These are phyloP conservation scores for Strigomonas galati DNA, from an alignment of 208 protist species.

Conservation along the genomic window DNA sequence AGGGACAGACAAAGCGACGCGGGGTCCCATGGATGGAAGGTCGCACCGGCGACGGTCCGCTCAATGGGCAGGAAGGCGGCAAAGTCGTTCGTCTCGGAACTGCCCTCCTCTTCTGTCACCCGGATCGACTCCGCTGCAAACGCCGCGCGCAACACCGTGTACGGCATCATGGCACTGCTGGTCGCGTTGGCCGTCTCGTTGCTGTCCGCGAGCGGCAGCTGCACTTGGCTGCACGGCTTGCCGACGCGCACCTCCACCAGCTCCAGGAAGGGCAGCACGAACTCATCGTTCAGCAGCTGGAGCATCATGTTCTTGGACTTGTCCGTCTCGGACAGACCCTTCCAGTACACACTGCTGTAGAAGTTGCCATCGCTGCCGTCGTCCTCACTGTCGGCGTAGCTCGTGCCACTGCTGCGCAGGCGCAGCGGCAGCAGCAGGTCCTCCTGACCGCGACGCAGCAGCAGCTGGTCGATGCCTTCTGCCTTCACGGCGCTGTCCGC, in stretches of 20 bases:
- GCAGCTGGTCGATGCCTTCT: slow-evolving; percentile 36
- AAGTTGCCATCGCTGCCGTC: slow-evolving; percentile 2
- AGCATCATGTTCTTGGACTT: slow-evolving; percentile 31
- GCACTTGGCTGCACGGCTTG: slow-evolving; percentile 19
- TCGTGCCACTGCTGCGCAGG: slow-evolving; percentile 13
- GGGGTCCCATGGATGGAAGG: slow-evolving; percentile 36
- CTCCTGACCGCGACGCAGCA: slow-evolving; percentile 48
- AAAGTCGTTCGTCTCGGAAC: slow-evolving; percentile 20
- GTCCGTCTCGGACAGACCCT: background rate
- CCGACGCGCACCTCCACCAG: slow-evolving; percentile 51
- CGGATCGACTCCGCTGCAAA: slow-evolving; percentile 19
- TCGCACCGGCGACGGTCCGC: slow-evolving; percentile 3
- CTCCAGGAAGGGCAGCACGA: slow-evolving; percentile 44
- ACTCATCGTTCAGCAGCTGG: slow-evolving; percentile 28
- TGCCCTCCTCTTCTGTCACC: slow-evolving; percentile 3
- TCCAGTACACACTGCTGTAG: slow-evolving; percentile 8
- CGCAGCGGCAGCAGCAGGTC: slow-evolving; percentile 41
- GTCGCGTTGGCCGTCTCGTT: slow-evolving; percentile 12
- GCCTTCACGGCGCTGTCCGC: slow-evolving; percentile 23
- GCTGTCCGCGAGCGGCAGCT: background rate
- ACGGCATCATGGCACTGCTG: slow-evolving; percentile 22
- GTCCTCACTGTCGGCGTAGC: background rate
- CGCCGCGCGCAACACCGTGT: slow-evolving; percentile 22
- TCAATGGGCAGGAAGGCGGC: slow-evolving; percentile 32
- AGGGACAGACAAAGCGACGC: slow-evolving; percentile 66